Percentiles rank a stretch among this genome's conserved stretches.
Evolutionary conservation across 352 stramenopile genomes (phyloP).

Genomic region (Pythium brassicae): DNA sequence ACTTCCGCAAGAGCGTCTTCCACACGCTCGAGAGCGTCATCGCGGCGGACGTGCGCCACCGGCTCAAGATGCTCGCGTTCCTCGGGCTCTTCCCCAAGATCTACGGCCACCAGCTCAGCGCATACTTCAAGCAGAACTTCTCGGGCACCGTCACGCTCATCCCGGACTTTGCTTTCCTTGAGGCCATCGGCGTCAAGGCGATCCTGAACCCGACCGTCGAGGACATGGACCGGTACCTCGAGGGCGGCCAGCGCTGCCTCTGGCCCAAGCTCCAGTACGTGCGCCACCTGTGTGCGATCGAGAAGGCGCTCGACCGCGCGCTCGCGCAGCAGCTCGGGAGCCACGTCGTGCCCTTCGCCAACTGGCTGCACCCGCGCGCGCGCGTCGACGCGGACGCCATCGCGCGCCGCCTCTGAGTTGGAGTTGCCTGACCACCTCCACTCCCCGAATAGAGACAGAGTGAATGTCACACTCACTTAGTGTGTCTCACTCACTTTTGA

Average conservation of each 20-base stretch:
- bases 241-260: conserved; percentile 85
- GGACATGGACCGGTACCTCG: conserved; percentile 74
- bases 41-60: conserved; percentile 47
- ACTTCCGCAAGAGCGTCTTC: conserved; percentile 59
- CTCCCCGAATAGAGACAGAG: too few species aligned
- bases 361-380: conserved; percentile 37
- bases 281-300: conserved; percentile 90
- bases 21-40: conserved; percentile 86
- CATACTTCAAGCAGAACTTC: conserved; percentile 92
- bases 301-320: conserved; percentile 58
- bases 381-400: conserved; percentile 9
- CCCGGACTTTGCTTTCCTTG: conserved; percentile 83
- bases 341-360: conserved; percentile 26
- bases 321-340: conserved; percentile 26
- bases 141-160: conserved; percentile 96
- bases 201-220: conserved; percentile 76
- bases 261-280: conserved; percentile 94
- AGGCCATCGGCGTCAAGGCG: conserved; percentile 77
- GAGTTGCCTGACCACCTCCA: too few species aligned
- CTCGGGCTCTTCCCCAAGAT: conserved; percentile 85
- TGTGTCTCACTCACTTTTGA: too few species aligned
- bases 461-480: too few species aligned
- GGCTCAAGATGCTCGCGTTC: conserved; percentile 73
- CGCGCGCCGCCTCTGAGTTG: neutral
- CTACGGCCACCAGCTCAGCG: conserved; percentile 75